Evolutionary conservation across 208 protist species (phyloP).

Genomic region (Spongospora subterranea): DNA sequence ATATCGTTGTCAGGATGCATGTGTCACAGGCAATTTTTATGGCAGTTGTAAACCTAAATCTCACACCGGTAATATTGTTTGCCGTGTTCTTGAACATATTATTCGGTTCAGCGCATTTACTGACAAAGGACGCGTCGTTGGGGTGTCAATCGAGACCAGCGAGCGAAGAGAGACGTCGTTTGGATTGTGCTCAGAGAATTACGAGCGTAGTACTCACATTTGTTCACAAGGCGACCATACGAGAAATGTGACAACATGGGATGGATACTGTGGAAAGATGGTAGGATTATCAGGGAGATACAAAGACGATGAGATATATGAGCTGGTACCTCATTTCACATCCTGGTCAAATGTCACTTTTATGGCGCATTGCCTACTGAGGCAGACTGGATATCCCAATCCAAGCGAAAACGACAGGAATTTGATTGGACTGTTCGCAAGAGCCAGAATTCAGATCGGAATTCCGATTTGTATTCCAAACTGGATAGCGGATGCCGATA

Average conservation of each 20-base stretch:
- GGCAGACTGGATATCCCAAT: background rate
- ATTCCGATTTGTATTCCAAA: background rate
- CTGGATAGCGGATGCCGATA: background rate
- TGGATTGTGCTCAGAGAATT: constrained; percentile 32
- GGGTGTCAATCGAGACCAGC: background rate
- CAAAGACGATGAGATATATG: background rate
- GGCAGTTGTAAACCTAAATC: background rate
- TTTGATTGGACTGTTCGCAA: background rate
- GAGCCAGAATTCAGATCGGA: background rate
- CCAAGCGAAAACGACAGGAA: background rate
- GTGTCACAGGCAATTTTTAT: background rate
- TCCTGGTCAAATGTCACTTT: background rate
- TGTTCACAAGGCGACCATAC: background rate
- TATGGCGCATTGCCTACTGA: background rate
- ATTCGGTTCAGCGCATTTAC: background rate
- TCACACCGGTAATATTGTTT: background rate
- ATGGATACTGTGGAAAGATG: background rate
- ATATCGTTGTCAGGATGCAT: background rate
- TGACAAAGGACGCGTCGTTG: background rate
- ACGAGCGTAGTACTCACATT: background rate
- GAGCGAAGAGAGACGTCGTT: background rate
- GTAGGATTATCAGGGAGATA: background rate
- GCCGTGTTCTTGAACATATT: background rate
- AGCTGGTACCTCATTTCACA: background rate
- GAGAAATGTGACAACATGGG: background rate